Evolutionary conservation across 495 filamentous ascomycete genomes (phyloP), one percentile per base, ranked within the genome.

Genomic region (Platismatia glauca): DNA sequence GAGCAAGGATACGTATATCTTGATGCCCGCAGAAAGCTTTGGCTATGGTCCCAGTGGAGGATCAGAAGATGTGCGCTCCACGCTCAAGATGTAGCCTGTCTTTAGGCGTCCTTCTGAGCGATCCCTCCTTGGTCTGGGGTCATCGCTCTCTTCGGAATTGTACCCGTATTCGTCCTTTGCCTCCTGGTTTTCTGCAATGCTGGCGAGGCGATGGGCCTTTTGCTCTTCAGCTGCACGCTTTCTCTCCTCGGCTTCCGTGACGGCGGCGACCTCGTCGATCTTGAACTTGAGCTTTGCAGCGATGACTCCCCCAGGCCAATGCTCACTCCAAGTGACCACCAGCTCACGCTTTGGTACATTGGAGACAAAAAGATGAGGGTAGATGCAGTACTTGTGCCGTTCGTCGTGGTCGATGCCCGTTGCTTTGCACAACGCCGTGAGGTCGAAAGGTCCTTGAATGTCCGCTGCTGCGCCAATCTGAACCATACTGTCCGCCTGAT

Each of bases 281-380:
- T 55, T 29, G 29, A 70, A 64, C 12, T 43, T 55, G 24, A 70
- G 24, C 55, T 65, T 67, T 27, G 68, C 71, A 4, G 67, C 63
- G 12, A 72, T 64, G 5, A 70, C 68, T 22, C 69, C 69, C 3
- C 64, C 70, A 43, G 70, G 67, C 46, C 57, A 65, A 39, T 64
- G 52, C 56, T 74, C 71, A 38, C 68, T 68, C 72, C 72, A 74
- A n/a, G 69, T 68, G 6, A 74, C 66, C 57, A 74, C 59, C n/a
- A 73, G 22, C 39, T 71, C 66, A 43, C 64, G 64, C 5, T 69
- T 59, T 18, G 52, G 58, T 12, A 59, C 44, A n/a, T 69, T 53
- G 29, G 66, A 67, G 7, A 65, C 69, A 60, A 66, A 73, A 9
- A 68, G 67, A 41, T 74, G 72, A 20, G 70, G 64, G 52, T 72